phyloP scores from a whole-genome alignment of 2,329 filamentous ascomycete genomes.

The Cladosporium austrohemisphaericum region DNA sequence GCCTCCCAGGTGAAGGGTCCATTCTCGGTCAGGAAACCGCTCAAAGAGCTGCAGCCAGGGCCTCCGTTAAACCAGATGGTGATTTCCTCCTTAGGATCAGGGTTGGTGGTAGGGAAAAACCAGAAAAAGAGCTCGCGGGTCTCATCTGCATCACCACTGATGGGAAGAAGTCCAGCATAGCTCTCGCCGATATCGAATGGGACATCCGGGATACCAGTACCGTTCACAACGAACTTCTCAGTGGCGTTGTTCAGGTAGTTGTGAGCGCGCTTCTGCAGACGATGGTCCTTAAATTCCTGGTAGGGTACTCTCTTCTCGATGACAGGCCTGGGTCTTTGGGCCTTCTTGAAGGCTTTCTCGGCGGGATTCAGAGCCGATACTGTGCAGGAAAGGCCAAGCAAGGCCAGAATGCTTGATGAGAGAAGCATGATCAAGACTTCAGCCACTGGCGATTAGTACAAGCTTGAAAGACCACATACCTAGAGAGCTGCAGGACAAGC shows the following conservation, averaged over 20 bases:
- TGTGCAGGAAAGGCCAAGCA: constrained; percentile 10
- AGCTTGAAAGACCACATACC: neutral
- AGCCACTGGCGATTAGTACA: neutral
- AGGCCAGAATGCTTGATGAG: constrained; percentile 12
- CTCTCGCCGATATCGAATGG: constrained; percentile 44
- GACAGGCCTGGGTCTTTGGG: constrained; percentile 13
- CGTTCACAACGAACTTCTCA: constrained; percentile 27
- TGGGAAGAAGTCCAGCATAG: constrained; percentile 50
- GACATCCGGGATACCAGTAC: constrained; percentile 34
- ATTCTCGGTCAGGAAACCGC: constrained; percentile 21
- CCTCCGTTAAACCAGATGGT: constrained; percentile 41
- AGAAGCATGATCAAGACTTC: constrained; percentile 13
- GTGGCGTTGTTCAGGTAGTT: constrained; percentile 15
- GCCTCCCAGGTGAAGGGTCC: constrained; percentile 42
- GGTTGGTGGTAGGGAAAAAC: constrained; percentile 53
- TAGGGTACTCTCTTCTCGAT: constrained; percentile 14
- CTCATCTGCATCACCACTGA: constrained; percentile 46
- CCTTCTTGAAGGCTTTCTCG: constrained; percentile 14
- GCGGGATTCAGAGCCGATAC: constrained; percentile 9
- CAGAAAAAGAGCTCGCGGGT: constrained; percentile 51
- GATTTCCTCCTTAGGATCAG: constrained; percentile 47
- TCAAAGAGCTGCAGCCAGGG: constrained; percentile 22
- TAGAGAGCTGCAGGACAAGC: constrained; percentile 9
- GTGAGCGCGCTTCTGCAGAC: constrained; percentile 10
- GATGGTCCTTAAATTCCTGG: constrained; percentile 4